These are phyloP conservation scores for Phaeosphaeriaceae sp. DNA, from an alignment of 2,329 filamentous ascomycete genomes.

Conservation along the genomic window DNA sequence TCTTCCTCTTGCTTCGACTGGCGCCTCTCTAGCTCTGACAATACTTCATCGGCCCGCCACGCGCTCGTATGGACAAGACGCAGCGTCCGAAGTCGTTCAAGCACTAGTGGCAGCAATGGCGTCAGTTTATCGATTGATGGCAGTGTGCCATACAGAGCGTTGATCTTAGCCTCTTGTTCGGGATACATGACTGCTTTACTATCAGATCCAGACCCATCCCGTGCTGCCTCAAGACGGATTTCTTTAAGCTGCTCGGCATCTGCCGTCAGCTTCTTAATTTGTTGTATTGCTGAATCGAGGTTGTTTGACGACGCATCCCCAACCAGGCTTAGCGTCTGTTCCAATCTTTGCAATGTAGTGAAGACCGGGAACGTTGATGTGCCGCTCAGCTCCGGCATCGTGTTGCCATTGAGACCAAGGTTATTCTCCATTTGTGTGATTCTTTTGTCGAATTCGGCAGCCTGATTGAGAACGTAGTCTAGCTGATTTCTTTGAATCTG, in stretches of 20 bases:
- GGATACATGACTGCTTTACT: conserved; percentile 51
- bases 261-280: conserved; percentile 71
- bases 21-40: conserved; percentile 77
- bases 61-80: conserved; percentile 86
- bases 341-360: conserved; percentile 79
- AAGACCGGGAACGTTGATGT: conserved; percentile 69
- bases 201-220: conserved; percentile 15
- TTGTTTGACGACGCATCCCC: conserved; percentile 74
- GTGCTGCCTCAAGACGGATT: conserved; percentile 36
- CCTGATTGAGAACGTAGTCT: conserved; percentile 73
- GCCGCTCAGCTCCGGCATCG: conserved; percentile 66
- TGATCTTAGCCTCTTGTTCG: conserved; percentile 85
- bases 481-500: conserved; percentile 43
- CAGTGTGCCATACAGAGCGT: conserved; percentile 86
- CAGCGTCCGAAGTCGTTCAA: conserved; percentile 85
- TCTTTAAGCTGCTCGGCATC: conserved; percentile 77
- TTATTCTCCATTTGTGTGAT: conserved; percentile 79
- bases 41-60: conserved; percentile 76
- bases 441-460: conserved; percentile 85
- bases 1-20: conserved; percentile 85
- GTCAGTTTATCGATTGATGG: conserved; percentile 86
- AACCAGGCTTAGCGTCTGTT: conserved; percentile 79
- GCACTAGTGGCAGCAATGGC: conserved; percentile 81
- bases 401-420: conserved; percentile 76
- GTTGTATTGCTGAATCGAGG: conserved; percentile 73